Conservation (phyloP, 352 stramenopile species). For the Pythium pyrilobum region DNA sequence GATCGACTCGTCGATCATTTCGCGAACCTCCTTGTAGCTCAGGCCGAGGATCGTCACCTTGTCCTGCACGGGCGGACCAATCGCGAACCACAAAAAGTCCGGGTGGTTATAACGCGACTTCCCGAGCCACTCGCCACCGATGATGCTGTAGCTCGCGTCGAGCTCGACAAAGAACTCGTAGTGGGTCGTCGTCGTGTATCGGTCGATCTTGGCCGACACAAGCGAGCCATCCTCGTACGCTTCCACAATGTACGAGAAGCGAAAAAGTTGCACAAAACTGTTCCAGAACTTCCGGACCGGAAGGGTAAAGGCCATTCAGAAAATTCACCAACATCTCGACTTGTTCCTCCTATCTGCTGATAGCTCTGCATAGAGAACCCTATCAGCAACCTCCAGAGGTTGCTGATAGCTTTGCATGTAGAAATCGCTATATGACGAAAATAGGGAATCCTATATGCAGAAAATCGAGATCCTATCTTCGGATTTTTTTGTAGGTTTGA, state of each 20-base stretch:
- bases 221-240: slow-evolving; percentile 39
- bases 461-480: too few species aligned
- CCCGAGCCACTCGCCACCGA: slow-evolving; percentile 59
- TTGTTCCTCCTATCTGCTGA: too few species aligned
- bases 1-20: slow-evolving; percentile 3
- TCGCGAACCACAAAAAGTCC: slow-evolving; percentile 61
- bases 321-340: too few species aligned
- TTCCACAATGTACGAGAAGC: slow-evolving; percentile 53
- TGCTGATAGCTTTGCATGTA: too few species aligned
- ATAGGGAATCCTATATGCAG: too few species aligned
- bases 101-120: slow-evolving; percentile 45
- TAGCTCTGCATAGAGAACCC: too few species aligned
- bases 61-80: neutral
- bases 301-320: too few species aligned
- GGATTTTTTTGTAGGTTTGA: too few species aligned
- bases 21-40: slow-evolving; percentile 8
- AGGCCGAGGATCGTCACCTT: slow-evolving; percentile 3
- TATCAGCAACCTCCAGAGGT: too few species aligned
- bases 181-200: slow-evolving; percentile 38
- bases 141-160: slow-evolving; percentile 46
- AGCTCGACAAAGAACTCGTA: slow-evolving; percentile 67
- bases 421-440: too few species aligned
- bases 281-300: slow-evolving; percentile 15
- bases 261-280: too few species aligned
- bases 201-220: slow-evolving; percentile 30